Conservation (phyloP, 345 rosid genomes). For the Gossypium bickii region DNA sequence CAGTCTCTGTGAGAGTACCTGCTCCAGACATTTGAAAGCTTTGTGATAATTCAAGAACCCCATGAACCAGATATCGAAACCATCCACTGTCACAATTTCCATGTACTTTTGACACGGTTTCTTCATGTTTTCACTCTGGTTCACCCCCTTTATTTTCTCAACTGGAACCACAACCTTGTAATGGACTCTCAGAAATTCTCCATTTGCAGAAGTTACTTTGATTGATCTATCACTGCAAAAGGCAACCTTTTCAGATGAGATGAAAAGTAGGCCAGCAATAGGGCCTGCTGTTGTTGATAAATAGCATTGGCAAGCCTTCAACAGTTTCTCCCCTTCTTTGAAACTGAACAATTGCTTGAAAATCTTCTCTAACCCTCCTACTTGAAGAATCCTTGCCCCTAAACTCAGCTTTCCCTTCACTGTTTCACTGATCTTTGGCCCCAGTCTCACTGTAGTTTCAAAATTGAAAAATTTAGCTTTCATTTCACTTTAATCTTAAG, state of each 20-base stretch:
- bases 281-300: slow-evolving; percentile 60
- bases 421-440: slow-evolving; percentile 45
- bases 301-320: slow-evolving; percentile 53
- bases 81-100: slow-evolving; percentile 58
- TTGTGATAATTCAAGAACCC: slow-evolving; percentile 73
- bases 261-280: slow-evolving; percentile 51
- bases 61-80: slow-evolving; percentile 89
- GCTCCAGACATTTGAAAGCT: slow-evolving; percentile 54
- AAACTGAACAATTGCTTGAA: slow-evolving; percentile 38
- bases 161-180: slow-evolving; percentile 63
- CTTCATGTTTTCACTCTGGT: slow-evolving; percentile 48
- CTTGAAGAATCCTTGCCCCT: slow-evolving; percentile 41
- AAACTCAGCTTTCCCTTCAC: slow-evolving; percentile 8
- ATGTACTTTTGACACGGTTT: slow-evolving; percentile 66
- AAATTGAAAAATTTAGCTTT: background rate
- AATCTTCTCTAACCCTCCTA: slow-evolving; percentile 39
- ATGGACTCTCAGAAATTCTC: slow-evolving; percentile 36
- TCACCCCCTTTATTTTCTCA: slow-evolving; percentile 45
- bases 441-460: slow-evolving; percentile 36
- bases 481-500: background rate
- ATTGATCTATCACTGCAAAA: slow-evolving; percentile 45
- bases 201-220: slow-evolving; percentile 35
- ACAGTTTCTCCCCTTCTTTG: slow-evolving; percentile 37
- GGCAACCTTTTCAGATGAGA: slow-evolving; percentile 37
- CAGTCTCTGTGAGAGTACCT: slow-evolving; percentile 32